phyloP scores from a whole-genome alignment of 1,284 basidiomycete genomes.

The Pascua sp. region DNA sequence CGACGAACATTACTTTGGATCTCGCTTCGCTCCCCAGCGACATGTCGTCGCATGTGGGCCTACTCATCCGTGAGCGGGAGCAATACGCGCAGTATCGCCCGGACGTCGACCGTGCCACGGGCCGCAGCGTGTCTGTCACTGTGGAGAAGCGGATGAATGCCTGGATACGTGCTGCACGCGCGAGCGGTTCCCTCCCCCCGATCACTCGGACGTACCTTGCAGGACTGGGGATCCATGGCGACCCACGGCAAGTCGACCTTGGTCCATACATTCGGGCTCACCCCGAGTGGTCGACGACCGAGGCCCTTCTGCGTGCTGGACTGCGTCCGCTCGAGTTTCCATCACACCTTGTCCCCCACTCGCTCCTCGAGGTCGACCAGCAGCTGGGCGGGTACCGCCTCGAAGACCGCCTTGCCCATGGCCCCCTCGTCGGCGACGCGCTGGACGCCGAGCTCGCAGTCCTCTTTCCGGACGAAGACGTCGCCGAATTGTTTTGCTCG shows the following conservation, averaged over 20 bases:
- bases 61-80: constrained; percentile 31
- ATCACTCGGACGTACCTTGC: constrained; percentile 24
- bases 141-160: constrained; percentile 24
- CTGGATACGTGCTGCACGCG: constrained; percentile 22
- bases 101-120: constrained; percentile 7
- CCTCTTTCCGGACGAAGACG: constrained; percentile 14
- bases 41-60: constrained; percentile 19
- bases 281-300: constrained; percentile 27
- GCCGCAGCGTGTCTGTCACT: constrained; percentile 10
- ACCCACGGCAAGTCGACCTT: constrained; percentile 22
- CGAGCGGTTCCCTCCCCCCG: constrained; percentile 19
- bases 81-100: constrained; percentile 24
- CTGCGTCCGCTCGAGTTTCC: constrained; percentile 32
- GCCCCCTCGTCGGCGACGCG: neutral
- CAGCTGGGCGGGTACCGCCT: constrained; percentile 7
- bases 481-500: constrained; percentile 2
- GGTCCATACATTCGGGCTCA: constrained; percentile 22
- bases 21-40: neutral
- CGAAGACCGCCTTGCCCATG: constrained; percentile 3
- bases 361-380: constrained; percentile 13
- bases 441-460: constrained; percentile 18
- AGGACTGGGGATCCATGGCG: constrained; percentile 23
- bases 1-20: neutral
- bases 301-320: constrained; percentile 29
- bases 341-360: constrained; percentile 26